Evolutionary conservation across 106 monocot species (phyloP).

Genomic region (Platanthera zijinensis): DNA sequence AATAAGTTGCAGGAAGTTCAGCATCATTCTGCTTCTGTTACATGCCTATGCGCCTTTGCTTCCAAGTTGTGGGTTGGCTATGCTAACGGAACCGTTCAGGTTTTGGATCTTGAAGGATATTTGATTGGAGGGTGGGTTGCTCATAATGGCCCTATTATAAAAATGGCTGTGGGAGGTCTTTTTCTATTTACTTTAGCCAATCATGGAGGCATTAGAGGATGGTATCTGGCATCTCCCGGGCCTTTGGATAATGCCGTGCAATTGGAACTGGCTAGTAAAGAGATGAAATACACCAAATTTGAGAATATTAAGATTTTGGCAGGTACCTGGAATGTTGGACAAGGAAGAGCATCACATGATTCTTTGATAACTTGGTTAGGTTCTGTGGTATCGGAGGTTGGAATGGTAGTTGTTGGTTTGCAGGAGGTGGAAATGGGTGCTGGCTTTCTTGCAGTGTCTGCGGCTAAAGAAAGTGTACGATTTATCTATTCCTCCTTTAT

Average conservation of each 20-base stretch:
- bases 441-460: conserved; percentile 91
- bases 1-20: conserved; percentile 64
- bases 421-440: conserved; percentile 99
- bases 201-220: conserved; percentile 93
- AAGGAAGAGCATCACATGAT: conserved; percentile 78
- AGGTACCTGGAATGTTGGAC: conserved; percentile 98
- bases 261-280: conserved; percentile 48
- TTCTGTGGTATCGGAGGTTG: conserved; percentile 57
- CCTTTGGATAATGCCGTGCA: conserved; percentile 60
- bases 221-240: conserved; percentile 67
- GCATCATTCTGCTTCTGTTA: conserved; percentile 54
- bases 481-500: too few species aligned
- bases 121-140: conserved; percentile 70
- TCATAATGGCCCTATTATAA: conserved; percentile 77
- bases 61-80: conserved; percentile 80
- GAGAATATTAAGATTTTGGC: conserved; percentile 71
- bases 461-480: conserved; percentile 91
- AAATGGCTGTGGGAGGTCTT: conserved; percentile 58
- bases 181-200: conserved; percentile 79
- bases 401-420: conserved; percentile 77
- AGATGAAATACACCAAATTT: conserved; percentile 42
- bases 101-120: conserved; percentile 83
- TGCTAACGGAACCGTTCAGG: conserved; percentile 56
- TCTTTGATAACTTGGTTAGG: conserved; percentile 84
- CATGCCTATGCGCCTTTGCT: conserved; percentile 63